These are phyloP conservation scores for Parachlorella kessleri DNA, from an alignment of 139 green algal species.

Conservation along the genomic window DNA sequence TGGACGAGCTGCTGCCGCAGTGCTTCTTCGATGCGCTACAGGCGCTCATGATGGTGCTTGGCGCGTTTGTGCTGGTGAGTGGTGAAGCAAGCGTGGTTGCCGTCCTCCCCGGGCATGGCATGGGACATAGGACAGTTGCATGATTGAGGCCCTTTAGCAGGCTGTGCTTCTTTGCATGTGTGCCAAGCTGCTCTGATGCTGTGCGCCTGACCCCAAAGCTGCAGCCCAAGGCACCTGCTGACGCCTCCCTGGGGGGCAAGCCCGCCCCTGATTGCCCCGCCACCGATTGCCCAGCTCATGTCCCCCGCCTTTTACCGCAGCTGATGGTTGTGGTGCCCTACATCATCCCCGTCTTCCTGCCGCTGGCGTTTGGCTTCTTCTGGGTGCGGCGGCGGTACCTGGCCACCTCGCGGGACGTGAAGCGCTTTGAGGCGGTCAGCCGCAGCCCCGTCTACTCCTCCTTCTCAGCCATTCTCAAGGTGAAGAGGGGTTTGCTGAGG, in stretches of 20 bases:
- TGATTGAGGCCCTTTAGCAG: conserved; percentile 2
- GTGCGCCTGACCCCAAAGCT: too few relatives aligned
- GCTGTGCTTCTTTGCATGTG: too few relatives aligned
- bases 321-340: conserved; percentile 67
- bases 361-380: conserved; percentile 64
- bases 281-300: not conserved
- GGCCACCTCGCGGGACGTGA: conserved; percentile 81
- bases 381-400: conserved; percentile 64
- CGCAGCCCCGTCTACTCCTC: conserved; percentile 87
- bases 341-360: conserved; percentile 76
- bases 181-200: not conserved
- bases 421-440: conserved; percentile 88
- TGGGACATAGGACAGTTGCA: too few relatives aligned
- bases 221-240: too few relatives aligned
- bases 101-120: too few relatives aligned
- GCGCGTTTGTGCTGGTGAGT: conserved; percentile 44
- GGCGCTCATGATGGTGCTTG: conserved; percentile 56
- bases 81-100: too few relatives aligned
- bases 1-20: conserved; percentile 78
- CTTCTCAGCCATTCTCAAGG: conserved; percentile 81
- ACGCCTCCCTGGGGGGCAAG: too few relatives aligned
- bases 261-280: too few relatives aligned
- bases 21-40: conserved; percentile 70
- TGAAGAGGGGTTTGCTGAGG: not conserved
- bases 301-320: conserved; percentile 35